Base-by-base conservation (phyloP, 2,329 filamentous ascomycete genomes). In the Zymoseptoria brevis region DNA sequence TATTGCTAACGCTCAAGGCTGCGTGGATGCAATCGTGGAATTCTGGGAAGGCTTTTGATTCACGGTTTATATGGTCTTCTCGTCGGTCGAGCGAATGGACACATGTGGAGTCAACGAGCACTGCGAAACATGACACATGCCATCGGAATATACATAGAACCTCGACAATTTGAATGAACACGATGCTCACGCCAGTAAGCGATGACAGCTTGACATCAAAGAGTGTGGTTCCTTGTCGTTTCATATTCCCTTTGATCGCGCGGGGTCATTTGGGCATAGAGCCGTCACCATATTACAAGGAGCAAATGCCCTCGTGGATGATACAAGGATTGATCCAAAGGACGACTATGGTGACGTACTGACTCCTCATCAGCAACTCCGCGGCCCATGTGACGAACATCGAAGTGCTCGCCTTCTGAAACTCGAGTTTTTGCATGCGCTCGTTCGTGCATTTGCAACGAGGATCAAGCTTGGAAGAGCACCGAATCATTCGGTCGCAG, bases 1-100 rank as follows among this genome's bases (percentile, higher is more conserved):
- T 0, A 84, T 89, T 63, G 82, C 82, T 11, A 80, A 80, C 58
- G 83, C 82, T 2, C 74, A 77, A 8, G 80, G 84, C 57, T 79
- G 89, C 58, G 84, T 83, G 1, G 71, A 77, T n/a, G 72, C 74
- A n/a, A 77, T 84, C 48, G 67, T 71, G 54, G 73, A 75, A 16
- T 75, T 77, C 67, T 77, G 76, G 75, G 57, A 63, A 51, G 49
- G 56, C 54, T 45, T 30, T 19, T 26, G 26, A 53, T 8, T 53
- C 53, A 45, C 48, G 51, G 9, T 53, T 5, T 21, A 1, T 6
- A 51, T 51, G 16, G 13, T 45, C 35, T n/a, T 13, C 35, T 45
- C 16, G 7, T 45, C 35, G 13, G 35, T 13, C 5, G 16, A 16
- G 35, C 35, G 35, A 11, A 8, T 8, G 26, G 7, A 29, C 26